Conservation (phyloP, 2,329 filamentous ascomycete genomes). For the Arthrobotrys conoides region DNA sequence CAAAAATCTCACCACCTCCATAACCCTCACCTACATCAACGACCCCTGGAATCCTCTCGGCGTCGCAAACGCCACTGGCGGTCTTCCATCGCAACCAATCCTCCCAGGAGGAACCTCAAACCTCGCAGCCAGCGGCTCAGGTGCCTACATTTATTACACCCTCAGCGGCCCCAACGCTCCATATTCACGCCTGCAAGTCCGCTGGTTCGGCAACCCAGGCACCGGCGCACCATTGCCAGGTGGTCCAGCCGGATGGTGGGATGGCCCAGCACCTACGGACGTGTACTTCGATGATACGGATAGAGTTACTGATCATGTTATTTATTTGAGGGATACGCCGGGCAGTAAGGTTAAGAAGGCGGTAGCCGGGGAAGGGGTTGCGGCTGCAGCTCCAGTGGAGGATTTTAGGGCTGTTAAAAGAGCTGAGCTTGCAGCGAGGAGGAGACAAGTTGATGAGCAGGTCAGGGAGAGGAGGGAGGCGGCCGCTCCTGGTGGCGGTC, state of each 20-base stretch:
- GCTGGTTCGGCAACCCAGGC: neutral
- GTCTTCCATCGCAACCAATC: neutral
- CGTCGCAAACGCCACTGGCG: neutral
- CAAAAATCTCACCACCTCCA: neutral
- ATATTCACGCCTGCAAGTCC: neutral
- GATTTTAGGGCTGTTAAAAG: neutral
- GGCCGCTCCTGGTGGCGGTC: neutral
- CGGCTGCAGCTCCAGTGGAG: neutral
- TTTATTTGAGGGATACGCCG: neutral
- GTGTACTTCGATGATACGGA: slow-evolving; percentile 9
- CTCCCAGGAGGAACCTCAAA: neutral
- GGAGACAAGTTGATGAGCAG: slow-evolving; percentile 1
- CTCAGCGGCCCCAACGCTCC: neutral
- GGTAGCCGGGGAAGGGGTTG: neutral
- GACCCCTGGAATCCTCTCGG: slow-evolving; percentile 1
- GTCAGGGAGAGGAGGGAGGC: slow-evolving; percentile 1
- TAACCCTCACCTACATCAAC: neutral
- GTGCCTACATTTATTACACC: neutral
- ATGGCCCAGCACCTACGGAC: neutral
- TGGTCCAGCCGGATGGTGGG: slow-evolving; percentile 1
- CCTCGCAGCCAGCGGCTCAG: neutral
- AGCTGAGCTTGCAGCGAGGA: neutral
- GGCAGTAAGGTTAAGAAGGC: slow-evolving; percentile 1
- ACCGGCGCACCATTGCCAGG: neutral
- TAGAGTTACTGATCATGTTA: neutral